Conservation (phyloP, 2,329 filamentous ascomycete genomes). For the Peltaster fructicola region DNA sequence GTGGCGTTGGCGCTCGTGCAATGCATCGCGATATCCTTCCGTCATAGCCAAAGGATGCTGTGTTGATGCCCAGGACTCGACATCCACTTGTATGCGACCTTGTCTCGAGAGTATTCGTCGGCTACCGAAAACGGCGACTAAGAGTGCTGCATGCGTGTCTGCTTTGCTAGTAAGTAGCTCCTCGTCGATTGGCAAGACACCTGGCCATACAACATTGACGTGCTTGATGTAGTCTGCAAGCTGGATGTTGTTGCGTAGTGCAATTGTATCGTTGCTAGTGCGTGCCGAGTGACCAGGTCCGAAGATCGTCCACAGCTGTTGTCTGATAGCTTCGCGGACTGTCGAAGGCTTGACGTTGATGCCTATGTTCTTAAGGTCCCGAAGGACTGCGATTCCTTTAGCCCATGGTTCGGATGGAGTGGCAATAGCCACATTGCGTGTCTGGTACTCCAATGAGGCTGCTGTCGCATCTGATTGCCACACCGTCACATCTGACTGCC, state of each 20-base stretch:
- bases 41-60: too few relatives aligned
- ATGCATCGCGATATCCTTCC: too few relatives aligned
- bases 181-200: conserved; percentile 5
- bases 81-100: too few relatives aligned
- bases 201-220: conserved; percentile 15
- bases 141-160: conserved; percentile 4
- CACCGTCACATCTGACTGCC: too few relatives aligned
- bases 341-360: conserved; percentile 7
- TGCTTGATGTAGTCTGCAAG: conserved; percentile 14
- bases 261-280: conserved; percentile 8
- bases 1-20: too few relatives aligned
- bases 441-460: too few relatives aligned
- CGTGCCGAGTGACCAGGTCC: conserved; percentile 14
- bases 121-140: conserved; percentile 11
- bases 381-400: conserved; percentile 15
- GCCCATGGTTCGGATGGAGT: too few relatives aligned
- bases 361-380: conserved; percentile 10
- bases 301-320: conserved; percentile 19
- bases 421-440: too few relatives aligned
- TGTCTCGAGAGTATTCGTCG: neutral
- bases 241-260: conserved; percentile 8
- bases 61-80: too few relatives aligned
- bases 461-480: too few relatives aligned
- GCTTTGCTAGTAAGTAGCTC: conserved; percentile 6
- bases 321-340: conserved; percentile 10